Percentiles rank a stretch among this genome's conserved stretches.
These are phyloP conservation scores for Hanseniaspora jakobsenii DNA, from an alignment of 805 yeast species.

Conservation along the genomic window DNA sequence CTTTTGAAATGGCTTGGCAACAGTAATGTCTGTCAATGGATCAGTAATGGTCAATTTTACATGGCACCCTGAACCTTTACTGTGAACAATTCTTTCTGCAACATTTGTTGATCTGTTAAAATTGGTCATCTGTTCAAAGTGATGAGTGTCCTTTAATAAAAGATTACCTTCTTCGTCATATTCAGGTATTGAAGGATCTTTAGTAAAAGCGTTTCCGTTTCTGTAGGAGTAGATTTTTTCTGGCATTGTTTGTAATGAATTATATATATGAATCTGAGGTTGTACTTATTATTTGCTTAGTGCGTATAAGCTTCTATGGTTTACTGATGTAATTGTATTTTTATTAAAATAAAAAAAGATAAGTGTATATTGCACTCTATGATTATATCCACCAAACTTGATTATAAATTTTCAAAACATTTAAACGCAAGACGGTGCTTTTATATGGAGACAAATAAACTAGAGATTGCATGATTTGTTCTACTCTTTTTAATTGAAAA, in stretches of 20 bases:
- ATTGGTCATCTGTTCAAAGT: constrained; percentile 45
- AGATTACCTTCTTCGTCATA: constrained; percentile 48
- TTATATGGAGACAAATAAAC: too few relatives aligned
- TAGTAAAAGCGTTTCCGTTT: constrained; percentile 42
- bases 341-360: too few relatives aligned
- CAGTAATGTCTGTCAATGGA: constrained; percentile 41
- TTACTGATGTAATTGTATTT: too few relatives aligned
- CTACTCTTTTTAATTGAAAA: too few relatives aligned
- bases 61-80: constrained; percentile 54
- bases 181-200: constrained; percentile 44
- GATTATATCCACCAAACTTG: too few relatives aligned
- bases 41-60: constrained; percentile 50
- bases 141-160: constrained; percentile 46
- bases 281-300: background rate
- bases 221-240: constrained; percentile 31
- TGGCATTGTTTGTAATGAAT: constrained; percentile 1
- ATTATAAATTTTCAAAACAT: too few relatives aligned
- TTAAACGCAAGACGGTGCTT: too few relatives aligned
- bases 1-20: constrained; percentile 33
- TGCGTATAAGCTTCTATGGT: background rate
- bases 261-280: too few relatives aligned
- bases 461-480: too few relatives aligned
- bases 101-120: constrained; percentile 49
- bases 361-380: too few relatives aligned
- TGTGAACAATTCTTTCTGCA: constrained; percentile 59